A percentile compares a stretch with the other conserved stretches of the same genome.
phyloP scores from a whole-genome alignment of 768 basidiomycete species.

The Trichaptum fuscoviolaceum region DNA sequence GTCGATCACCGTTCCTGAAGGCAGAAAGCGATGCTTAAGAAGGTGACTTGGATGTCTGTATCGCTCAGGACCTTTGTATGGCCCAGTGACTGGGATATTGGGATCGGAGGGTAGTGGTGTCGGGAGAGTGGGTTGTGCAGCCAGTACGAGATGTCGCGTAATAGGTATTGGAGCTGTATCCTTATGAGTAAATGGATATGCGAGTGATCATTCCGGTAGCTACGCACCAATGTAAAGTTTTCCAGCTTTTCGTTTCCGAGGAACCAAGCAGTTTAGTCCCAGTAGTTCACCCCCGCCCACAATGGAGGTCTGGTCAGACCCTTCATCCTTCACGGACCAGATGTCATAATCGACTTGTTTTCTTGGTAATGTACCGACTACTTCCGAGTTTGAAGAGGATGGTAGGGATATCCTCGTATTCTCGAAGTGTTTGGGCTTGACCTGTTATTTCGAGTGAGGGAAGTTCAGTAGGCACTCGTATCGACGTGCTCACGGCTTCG shows the following conservation, averaged over 20 bases:
- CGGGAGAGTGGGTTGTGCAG: constrained; percentile 39
- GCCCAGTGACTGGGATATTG: constrained; percentile 13
- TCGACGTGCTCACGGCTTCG: constrained; percentile 46
- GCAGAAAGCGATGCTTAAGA: constrained; percentile 59
- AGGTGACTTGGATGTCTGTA: constrained; percentile 53
- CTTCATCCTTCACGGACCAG: constrained; percentile 51
- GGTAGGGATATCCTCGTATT: constrained; percentile 43
- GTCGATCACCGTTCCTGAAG: constrained; percentile 38
- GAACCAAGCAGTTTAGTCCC: constrained; percentile 55
- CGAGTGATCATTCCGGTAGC: not conserved
- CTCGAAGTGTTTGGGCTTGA: constrained; percentile 62
- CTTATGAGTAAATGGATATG: not conserved
- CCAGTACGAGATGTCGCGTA: constrained; percentile 51
- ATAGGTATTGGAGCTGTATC: constrained; percentile 53
- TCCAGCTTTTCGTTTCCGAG: constrained; percentile 55
- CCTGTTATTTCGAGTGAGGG: constrained; percentile 29
- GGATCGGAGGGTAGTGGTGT: constrained; percentile 17
- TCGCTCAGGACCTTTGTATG: constrained; percentile 49
- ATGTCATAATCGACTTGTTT: constrained; percentile 58
- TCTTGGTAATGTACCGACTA: constrained; percentile 44
- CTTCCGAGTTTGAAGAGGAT: constrained; percentile 32
- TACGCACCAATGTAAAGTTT: constrained; percentile 51
- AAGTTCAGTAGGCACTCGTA: not conserved
- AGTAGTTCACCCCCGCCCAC: constrained; percentile 62
- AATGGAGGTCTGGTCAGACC: constrained; percentile 24